phyloP scores from a whole-genome alignment of 2,329 filamentous ascomycete species.

The Lizonia empirigonia region DNA sequence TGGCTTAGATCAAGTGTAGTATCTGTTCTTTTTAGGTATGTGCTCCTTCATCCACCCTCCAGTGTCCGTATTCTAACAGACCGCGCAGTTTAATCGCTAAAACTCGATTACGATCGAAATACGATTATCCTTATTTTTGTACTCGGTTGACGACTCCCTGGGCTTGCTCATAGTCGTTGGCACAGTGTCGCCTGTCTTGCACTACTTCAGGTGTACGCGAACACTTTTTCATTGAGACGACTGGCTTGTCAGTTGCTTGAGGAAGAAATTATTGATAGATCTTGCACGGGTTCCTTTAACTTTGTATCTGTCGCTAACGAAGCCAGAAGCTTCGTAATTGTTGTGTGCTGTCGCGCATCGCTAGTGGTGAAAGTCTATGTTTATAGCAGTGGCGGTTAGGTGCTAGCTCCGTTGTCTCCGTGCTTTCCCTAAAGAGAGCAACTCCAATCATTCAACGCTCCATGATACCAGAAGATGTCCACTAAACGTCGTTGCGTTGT shows the following conservation, averaged over 20 bases:
- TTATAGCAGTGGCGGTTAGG: too few relatives aligned
- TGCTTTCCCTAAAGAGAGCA: too few relatives aligned
- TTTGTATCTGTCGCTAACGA: too few relatives aligned
- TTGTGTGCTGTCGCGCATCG: too few relatives aligned
- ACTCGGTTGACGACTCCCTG: slow-evolving; percentile 7
- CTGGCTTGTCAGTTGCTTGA: slow-evolving; percentile 61
- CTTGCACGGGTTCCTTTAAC: not conserved
- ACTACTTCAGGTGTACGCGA: slow-evolving; percentile 29
- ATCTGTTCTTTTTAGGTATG: slow-evolving; percentile 7
- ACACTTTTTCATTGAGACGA: slow-evolving; percentile 62
- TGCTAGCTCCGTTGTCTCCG: too few relatives aligned
- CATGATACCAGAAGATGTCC: too few relatives aligned
- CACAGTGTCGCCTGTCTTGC: slow-evolving; percentile 32
- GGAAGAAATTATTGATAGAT: slow-evolving; percentile 54
- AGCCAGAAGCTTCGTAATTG: too few relatives aligned
- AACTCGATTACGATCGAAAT: slow-evolving; percentile 1
- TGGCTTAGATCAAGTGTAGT: slow-evolving; percentile 17
- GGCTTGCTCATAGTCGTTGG: slow-evolving; percentile 25
- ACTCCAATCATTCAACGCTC: too few relatives aligned
- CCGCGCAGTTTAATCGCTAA: slow-evolving; percentile 8
- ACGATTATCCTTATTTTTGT: slow-evolving; percentile 13
- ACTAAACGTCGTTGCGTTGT: too few relatives aligned
- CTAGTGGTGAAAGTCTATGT: too few relatives aligned
- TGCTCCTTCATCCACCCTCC: too few relatives aligned
- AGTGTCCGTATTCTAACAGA: too few relatives aligned